Base-by-base conservation (phyloP, 306 rosid genomes). In the Abrus pulchellus region DNA sequence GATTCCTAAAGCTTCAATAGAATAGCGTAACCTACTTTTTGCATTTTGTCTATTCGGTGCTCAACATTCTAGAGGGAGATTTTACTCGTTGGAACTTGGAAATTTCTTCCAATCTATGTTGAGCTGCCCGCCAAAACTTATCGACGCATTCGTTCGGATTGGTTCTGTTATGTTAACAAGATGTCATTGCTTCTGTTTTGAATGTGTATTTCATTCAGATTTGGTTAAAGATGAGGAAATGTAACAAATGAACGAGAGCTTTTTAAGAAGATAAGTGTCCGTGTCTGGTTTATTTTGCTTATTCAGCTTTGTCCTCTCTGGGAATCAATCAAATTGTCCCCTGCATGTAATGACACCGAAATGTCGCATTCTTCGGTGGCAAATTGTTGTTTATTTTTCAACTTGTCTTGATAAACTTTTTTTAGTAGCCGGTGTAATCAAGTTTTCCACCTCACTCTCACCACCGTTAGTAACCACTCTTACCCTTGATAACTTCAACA, bases 201-300 rank as follows among this genome's bases (percentile, higher is more conserved):
- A 28, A 48, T 75, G 49, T 75, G 49, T 53, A 6, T 65, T 65
- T 61, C 67, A 56, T 78, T 69, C 33, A 53, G 56, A 50, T 74
- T 67, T 43, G 68, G 60, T 74, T 44, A 8, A 84, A 80, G 75
- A 11, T 52, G 60, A 66, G 59, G 14, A 45, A 75, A 6, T 84
- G 78, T 50, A 49, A 70, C 33, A 1, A 33, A 44, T 70, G 60
- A 55, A 28, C 6, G 45, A n/a, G 57, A 49, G 66, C 64, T 36
- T 73, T 55, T 40, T 7, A 40, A 20, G 72, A 32, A 41, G 43
- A 10, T 0, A 32, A 5, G 10, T 9, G 11, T 65, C 30, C 11
- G 29, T 47, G 0, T 12, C 6, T 10, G n/a, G 81, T n/a, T 27
- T 30, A 33, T 67, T 36, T 20, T 4, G 60, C 6, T 72, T 38